These are phyloP conservation scores for Penicillium sp. DNA, from an alignment of 2,329 filamentous ascomycete genomes.

Conservation along the genomic window DNA sequence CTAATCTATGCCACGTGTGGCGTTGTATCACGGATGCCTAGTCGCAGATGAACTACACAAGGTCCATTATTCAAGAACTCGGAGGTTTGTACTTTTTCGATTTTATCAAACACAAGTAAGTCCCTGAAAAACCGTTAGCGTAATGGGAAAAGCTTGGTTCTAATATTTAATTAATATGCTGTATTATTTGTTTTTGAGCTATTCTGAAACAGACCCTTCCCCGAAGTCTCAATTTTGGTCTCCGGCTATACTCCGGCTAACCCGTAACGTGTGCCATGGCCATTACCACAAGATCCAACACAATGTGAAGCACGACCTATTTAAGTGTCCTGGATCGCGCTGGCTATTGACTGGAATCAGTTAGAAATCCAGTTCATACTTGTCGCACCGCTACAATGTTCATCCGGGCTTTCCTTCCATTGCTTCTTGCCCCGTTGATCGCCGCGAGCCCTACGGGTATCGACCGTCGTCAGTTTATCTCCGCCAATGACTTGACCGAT, in stretches of 20 bases:
- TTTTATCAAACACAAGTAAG: background rate
- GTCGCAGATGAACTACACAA: background rate
- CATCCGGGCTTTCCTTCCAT: background rate
- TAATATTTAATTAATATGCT: background rate
- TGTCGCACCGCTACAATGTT: background rate
- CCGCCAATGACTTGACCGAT: conserved; percentile 37
- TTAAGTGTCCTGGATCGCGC: background rate
- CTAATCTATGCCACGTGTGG: background rate
- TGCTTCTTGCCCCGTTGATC: background rate
- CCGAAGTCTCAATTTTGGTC: background rate
- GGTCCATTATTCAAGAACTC: background rate
- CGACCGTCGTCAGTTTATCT: conserved; percentile 6
- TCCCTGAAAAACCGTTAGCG: background rate
- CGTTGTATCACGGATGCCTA: background rate
- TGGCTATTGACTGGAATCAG: background rate
- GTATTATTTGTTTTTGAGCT: background rate
- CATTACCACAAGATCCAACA: background rate
- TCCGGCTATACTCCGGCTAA: background rate
- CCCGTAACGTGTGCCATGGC: background rate
- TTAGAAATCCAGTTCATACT: background rate
- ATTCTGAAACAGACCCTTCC: background rate
- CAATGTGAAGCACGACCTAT: background rate
- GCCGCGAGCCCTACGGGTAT: background rate
- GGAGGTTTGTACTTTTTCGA: background rate
- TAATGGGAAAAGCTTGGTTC: background rate